Base-by-base conservation (phyloP, 768 basidiomycete species). In the Tricholoma sp. region DNA sequence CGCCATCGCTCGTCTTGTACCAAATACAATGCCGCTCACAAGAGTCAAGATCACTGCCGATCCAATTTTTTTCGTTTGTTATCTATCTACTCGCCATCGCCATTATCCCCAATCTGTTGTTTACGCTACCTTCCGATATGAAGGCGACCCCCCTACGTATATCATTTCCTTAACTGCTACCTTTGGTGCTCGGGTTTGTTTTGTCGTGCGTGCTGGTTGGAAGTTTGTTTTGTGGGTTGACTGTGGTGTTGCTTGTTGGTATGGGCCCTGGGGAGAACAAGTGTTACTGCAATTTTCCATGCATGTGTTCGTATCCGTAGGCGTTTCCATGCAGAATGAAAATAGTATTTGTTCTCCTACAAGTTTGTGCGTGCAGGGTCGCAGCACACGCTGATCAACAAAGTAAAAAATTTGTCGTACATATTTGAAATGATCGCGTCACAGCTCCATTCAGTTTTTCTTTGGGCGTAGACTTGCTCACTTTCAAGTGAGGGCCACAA, bases 71-170 rank as follows among this genome's bases (percentile, higher is more conserved):
- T 50, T 32, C 18, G 14, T 56, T 19, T 55, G 39, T 60, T 59
- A 55, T 59, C 49, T 64, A 63, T 59, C 59, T 63, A 57, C 53
- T 59, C 54, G 52, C 60, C 58, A 59, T 54, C 51, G 63, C 51
- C 34, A 35, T 50, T 45, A 43, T 35, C 56, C 31, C 29, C 46
- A 35, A 24, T 54, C 22, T 18, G 41, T 21, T 16, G 8, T 35
- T 56, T 62, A 61, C 58, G 59, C 57, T 64, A 59, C 60, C 47
- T 58, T 61, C 58, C 43, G 54, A 61, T 61, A 61, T 59, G 59
- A 57, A 47, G 58, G 64, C 55, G 56, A 56, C 10, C 12, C 16
- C n/a, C 31, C 60, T 58, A 61, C 56, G 54, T 63, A 59, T 57
- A 60, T 63, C 54, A 55, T 57, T 63, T 37, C 22, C 47, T 14